Base-by-base conservation (phyloP, 352 stramenopile genomes). In the Globisporangium solare region DNA sequence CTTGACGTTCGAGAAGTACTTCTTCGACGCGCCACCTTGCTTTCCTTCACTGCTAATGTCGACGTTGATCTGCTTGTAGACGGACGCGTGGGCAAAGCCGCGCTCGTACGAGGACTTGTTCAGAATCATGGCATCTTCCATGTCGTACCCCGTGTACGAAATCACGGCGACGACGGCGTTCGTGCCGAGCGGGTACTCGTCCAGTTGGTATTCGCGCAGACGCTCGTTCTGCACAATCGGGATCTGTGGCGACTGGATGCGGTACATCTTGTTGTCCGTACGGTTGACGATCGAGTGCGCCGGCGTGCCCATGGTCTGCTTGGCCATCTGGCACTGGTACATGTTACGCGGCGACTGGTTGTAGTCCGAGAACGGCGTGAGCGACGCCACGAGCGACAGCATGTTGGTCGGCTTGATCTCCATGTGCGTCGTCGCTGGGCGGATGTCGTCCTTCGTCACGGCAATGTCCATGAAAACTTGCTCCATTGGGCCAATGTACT, bases 241-340 rank as follows among this genome's bases (percentile, higher is more conserved):
- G 17, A 96, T 89, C 71, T 99, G 97, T 14, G 97, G 96, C 43
- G 91, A 99, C 76, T 99, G 94, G 47, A 99, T 97, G 55, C 96
- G 93, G 76, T 99, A 99, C 74, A 99, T 88, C 65, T 99, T 99
- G 81, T 98, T 99, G 72, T 99, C 97, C 11, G 94, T 83, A 57
- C 97, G 88, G 68, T 99, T 91, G 6, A 89, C 82, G 54, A 99
- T 87, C 53, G 95, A 98, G 70, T 99, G 97, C n/a, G 86, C 88
- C 17, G 97, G 96, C 21, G 97, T 99, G 40, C 97, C 97, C 97
- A 99, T 99, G 3, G 97, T 99, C 73, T 99, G 98, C 79, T 99
- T 99, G 40, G 96, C 98, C 98, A 99, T 99, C 78, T 99, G 97
- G 66, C 97, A 99, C 86, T 99, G 97, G 72, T 98, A 99, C 97